Percentiles rank a stretch among this genome's conserved stretches.
Conservation (phyloP, 2,329 filamentous ascomycete genomes). For the Stachybotrys chartarum region DNA sequence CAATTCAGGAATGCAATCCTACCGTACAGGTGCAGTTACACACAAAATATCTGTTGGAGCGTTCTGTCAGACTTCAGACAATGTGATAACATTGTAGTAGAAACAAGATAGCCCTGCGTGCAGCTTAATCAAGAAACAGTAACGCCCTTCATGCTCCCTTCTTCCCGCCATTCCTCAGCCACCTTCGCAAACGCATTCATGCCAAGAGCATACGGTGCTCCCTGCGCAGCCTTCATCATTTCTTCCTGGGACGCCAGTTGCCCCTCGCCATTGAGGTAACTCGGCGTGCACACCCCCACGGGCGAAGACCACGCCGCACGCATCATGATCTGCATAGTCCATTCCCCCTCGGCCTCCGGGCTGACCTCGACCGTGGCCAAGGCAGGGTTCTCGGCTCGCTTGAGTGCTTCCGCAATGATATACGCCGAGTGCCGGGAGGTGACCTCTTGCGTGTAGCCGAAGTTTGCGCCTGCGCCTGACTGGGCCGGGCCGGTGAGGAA, state of each 20-base stretch:
- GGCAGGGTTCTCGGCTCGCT: neutral
- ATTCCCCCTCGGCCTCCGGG: neutral
- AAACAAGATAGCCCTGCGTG: too few relatives aligned
- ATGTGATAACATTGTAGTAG: too few relatives aligned
- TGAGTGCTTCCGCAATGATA: neutral
- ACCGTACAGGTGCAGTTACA: too few relatives aligned
- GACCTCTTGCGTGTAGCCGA: neutral
- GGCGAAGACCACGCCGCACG: neutral
- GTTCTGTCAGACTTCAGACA: too few relatives aligned
- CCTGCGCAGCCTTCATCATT: neutral
- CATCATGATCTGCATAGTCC: neutral
- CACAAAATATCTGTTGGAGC: too few relatives aligned
- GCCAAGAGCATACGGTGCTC: neutral
- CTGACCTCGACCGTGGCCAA: neutral
- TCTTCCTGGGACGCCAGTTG: neutral
- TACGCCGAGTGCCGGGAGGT: neutral
- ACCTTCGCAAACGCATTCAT: neutral
- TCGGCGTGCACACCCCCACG: neutral
- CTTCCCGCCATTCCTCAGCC: neutral
- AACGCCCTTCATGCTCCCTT: neutral
- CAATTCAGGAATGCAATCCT: too few relatives aligned
- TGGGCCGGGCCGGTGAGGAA: neutral
- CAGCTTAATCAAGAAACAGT: neutral
- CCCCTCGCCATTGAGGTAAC: neutral
- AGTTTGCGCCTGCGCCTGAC: neutral